Conservation (phyloP, 768 basidiomycete genomes). For the Russula foetens region DNA sequence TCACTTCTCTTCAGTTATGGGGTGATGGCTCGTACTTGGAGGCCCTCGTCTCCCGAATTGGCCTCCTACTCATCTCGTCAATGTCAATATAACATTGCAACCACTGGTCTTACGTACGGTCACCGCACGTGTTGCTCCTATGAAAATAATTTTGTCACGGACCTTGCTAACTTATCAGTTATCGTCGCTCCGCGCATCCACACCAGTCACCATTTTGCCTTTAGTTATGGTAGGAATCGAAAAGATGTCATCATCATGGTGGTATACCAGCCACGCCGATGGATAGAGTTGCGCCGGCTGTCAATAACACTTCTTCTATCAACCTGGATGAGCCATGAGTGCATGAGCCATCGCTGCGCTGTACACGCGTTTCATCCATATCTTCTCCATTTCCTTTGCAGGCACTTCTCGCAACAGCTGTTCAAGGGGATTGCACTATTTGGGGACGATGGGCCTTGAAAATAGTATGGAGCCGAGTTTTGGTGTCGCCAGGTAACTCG, state of each 20-base stretch:
- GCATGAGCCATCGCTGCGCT: slow-evolving; percentile 35
- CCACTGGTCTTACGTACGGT: slow-evolving; percentile 87
- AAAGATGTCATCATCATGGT: slow-evolving; percentile 53
- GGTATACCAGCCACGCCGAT: slow-evolving; percentile 39
- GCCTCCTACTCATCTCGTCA: too few species aligned
- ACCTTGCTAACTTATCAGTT: slow-evolving; percentile 34
- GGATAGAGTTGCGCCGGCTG: slow-evolving; percentile 34
- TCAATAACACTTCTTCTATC: slow-evolving; percentile 20
- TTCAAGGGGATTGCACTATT: neutral
- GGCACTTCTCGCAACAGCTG: slow-evolving; percentile 20
- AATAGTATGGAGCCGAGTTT: too few species aligned
- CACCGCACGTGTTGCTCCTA: neutral
- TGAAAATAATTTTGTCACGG: slow-evolving; percentile 31
- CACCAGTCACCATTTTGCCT: neutral
- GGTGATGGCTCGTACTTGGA: too few species aligned
- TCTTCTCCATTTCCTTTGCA: slow-evolving; percentile 69
- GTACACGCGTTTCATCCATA: slow-evolving; percentile 61
- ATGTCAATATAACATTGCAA: slow-evolving; percentile 98
- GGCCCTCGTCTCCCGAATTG: too few species aligned
- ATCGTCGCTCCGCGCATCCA: too few species aligned
- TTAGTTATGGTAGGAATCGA: slow-evolving; percentile 94
- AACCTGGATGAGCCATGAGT: slow-evolving; percentile 25
- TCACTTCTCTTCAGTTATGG: too few species aligned
- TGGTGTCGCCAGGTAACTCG: too few species aligned
- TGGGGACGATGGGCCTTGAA: neutral